Conservation (phyloP, 345 rosid species). For the Citrus unshiu region DNA sequence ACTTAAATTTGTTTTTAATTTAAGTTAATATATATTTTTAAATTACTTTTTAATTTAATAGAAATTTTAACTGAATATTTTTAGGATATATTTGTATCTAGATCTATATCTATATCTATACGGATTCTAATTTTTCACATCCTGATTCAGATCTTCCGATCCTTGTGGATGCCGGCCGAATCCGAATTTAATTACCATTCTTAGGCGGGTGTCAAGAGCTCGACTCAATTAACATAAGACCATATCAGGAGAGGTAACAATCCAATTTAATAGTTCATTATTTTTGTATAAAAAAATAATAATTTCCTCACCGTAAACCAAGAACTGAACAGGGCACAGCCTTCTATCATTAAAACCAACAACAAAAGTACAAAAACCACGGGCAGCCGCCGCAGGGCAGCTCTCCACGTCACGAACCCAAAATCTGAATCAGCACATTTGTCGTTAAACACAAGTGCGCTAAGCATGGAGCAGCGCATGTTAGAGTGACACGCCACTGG, state of each 20-base stretch:
- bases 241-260: not conserved
- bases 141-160: fast-evolving
- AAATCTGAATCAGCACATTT: not conserved
- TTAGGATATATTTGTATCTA: fast-evolving
- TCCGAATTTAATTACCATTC: no score
- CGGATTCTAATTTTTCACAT: fast-evolving
- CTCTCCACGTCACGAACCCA: not conserved
- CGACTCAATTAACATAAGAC: not conserved
- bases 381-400: no score
- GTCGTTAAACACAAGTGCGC: slow-evolving; percentile 16
- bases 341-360: no score
- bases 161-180: no score
- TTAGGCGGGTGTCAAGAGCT: no score
- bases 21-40: no score
- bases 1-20: no score
- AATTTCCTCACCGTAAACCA: not conserved
- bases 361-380: no score
- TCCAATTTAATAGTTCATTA: not conserved
- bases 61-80: no score
- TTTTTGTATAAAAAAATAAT: no score
- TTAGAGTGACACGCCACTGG: slow-evolving; percentile 24
- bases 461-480: slow-evolving; percentile 16
- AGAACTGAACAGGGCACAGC: not conserved
- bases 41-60: no score
- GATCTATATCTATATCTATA: fast-evolving